Base-by-base conservation (phyloP, 495 filamentous ascomycete species). In the Viridothelium virens region DNA sequence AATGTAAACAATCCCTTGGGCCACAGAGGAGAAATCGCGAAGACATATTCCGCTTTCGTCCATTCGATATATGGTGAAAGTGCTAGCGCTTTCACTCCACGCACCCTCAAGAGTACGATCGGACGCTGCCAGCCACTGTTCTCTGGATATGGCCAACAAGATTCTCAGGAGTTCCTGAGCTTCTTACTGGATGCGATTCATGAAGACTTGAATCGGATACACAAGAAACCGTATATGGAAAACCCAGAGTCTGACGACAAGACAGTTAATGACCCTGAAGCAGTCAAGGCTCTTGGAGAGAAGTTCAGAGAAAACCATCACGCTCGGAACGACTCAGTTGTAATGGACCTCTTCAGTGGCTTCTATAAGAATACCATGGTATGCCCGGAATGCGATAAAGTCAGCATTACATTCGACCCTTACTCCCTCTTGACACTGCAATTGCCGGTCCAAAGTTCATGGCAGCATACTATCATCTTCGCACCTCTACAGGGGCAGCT, bases 351-450 rank as follows among this genome's bases (percentile, higher is more conserved):
- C 3, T 97, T 98, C 74, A 92, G 90, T 56, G 94, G 94, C 63
- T 91, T 97, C 81, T 98, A 97, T 82, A 96, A 97, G 79, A 97
- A 93, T 37, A 97, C 93, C 3, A 83, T 98, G 50, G 85, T 91
- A 66, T 98, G 94, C 74, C 95, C 93, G 1, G 84, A 79, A 9
- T 98, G 94, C 73, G 83, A 88, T 65, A 98, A 98, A 79, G 88
- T 96, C 77, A 96, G 91, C 82, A 96, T 98, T 68, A 98, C 94
- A 3, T 97, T 98, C 70, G 94, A 98, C 77, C 94, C 94, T 2
- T 98, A 96, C 82, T 97, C 90, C 78, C 94, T 91, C 66, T 76
- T 97, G 38, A 96, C 95, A 0, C 78, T 98, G 34, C 95, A 94
- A 65, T 79, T 98, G 38, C 95, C 94, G 0, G 84, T 96, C 65